A percentile compares a stretch with the other conserved stretches of the same genome.
Conservation (phyloP, 2,329 filamentous ascomycete species). For the Ophiostoma sp. region DNA sequence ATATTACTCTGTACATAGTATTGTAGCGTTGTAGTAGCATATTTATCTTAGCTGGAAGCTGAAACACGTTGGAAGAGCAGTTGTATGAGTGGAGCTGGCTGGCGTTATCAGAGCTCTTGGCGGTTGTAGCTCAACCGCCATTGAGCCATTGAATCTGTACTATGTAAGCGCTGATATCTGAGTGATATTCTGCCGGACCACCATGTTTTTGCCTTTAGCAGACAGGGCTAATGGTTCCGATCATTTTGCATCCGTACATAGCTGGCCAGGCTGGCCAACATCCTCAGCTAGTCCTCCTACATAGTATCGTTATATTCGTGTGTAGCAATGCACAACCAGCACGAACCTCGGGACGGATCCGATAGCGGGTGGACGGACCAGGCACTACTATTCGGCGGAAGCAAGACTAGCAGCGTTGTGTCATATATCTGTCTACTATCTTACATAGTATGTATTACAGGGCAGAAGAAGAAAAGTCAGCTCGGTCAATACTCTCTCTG, state of each 20-base stretch:
- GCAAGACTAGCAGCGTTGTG: not conserved
- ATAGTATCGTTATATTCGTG: not conserved
- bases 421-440: no score
- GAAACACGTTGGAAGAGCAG: constrained; percentile 9
- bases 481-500: not conserved
- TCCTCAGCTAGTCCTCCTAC: not conserved
- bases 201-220: not conserved
- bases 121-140: not conserved
- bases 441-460: not conserved
- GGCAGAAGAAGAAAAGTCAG: not conserved
- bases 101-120: not conserved
- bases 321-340: not conserved
- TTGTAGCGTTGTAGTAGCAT: not conserved
- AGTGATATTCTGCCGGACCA: no score
- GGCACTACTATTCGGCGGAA: not conserved
- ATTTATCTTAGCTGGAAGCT: not conserved
- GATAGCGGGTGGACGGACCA: not conserved
- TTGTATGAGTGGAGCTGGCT: not conserved
- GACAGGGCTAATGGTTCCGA: constrained; percentile 5
- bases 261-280: not conserved
- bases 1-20: no score
- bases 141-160: not conserved
- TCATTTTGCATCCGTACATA: not conserved
- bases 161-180: not conserved
- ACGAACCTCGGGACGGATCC: not conserved